These are phyloP conservation scores for Digitaria exilis DNA, from an alignment of 202 grass and related monocot species.

Conservation along the genomic window DNA sequence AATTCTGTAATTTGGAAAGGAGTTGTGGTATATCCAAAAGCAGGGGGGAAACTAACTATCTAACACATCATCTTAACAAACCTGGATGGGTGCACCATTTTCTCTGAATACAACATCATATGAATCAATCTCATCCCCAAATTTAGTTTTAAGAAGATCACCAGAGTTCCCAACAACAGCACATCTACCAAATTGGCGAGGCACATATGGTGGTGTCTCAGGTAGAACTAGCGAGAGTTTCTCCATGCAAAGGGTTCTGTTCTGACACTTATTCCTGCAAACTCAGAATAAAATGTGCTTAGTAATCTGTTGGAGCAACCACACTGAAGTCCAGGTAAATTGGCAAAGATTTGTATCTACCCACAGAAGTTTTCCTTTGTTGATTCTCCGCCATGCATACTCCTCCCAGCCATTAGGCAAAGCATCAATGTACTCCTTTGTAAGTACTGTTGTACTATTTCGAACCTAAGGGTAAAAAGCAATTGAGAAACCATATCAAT, in stretches of 20 bases:
- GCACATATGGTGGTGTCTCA: slow-evolving; percentile 72
- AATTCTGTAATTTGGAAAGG: slow-evolving; percentile 65
- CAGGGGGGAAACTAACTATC: slow-evolving; percentile 12
- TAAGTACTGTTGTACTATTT: slow-evolving; percentile 94
- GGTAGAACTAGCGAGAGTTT: slow-evolving; percentile 89
- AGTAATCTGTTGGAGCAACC: slow-evolving; percentile 25
- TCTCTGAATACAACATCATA: slow-evolving; percentile 91
- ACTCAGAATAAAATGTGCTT: slow-evolving; percentile 33
- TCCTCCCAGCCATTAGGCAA: slow-evolving; percentile 95
- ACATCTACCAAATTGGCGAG: slow-evolving; percentile 76
- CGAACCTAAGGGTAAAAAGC: slow-evolving; percentile 66
- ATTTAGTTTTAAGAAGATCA: slow-evolving; percentile 95
- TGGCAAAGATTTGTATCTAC: slow-evolving; percentile 43
- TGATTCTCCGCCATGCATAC: slow-evolving; percentile 96
- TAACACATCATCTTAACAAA: slow-evolving; percentile 48
- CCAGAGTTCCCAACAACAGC: slow-evolving; percentile 95
- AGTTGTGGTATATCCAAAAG: slow-evolving; percentile 17
- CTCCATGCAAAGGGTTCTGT: slow-evolving; percentile 83
- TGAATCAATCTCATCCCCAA: slow-evolving; percentile 96
- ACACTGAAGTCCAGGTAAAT: slow-evolving; percentile 20
- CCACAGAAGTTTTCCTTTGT: slow-evolving; percentile 92
- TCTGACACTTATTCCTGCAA: slow-evolving; percentile 74
- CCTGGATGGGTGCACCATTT: slow-evolving; percentile 92
- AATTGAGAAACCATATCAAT: slow-evolving; percentile 6
- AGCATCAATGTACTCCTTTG: slow-evolving; percentile 94